Base-by-base conservation (phyloP, 2,329 filamentous ascomycete species). In the Paecilomyces niveus region DNA sequence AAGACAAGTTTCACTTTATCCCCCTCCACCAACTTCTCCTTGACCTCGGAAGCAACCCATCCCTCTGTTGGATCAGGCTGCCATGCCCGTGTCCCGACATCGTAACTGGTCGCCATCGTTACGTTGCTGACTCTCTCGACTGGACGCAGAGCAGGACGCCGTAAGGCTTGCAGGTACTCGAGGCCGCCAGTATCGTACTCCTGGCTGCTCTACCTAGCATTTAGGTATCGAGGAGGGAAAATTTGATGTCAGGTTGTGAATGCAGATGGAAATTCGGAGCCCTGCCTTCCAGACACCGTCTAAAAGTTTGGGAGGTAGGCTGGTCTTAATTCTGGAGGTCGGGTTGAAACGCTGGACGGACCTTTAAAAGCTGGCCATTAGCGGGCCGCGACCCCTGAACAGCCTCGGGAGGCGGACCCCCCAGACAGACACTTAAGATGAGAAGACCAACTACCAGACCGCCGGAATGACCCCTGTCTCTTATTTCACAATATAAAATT, bases 21-120 rank as follows among this genome's bases (percentile, higher is more conserved):
- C 62, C 92, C 94, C 72, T 94, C 83, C 65, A 90, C 80, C 58
- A 84, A 83, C 82, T 94, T 97, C 77, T 89, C 88, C 74, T 89
- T 83, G 68, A 99, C 89, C 82, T 97, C 92, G 53, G 94, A 97
- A 73, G 92, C 89, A 75, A 99, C 86, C 93, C 94, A 99, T 79
- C 94, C 94, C 78, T 99, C 93, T 62, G 90, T 90, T 74, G 85
- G 81, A 81, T 99, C 94, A 69, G 94, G 92, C 84, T 97, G 94
- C 94, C 94, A 99, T 74, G 92, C 94, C 85, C 91, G 87, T 70
- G 93, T 97, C 73, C 93, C 94, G 72, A 97, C 86, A 83, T 97
- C 92, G 80, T 95, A 97, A 74, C 85, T 90, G 78, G 95, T 89
- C 81, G 91, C 90, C 92, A 96, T 96, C 77, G 51, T 54, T 29